Evolutionary conservation across 805 yeast genomes (phyloP).

Genomic region (baker's yeast (Saccharomyces cerevisiae)): DNA sequence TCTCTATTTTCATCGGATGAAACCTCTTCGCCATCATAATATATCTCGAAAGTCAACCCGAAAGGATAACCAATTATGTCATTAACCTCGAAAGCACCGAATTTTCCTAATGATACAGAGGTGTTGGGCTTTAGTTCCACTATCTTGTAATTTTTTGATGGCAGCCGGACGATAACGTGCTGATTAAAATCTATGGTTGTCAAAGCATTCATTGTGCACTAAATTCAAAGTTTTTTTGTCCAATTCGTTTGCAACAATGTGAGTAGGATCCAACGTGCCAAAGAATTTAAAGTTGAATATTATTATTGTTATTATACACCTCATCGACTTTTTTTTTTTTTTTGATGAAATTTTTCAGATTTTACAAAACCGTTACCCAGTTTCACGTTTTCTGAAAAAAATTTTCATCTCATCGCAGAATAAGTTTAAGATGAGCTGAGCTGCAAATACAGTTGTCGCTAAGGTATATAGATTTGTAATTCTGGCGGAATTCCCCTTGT

Average conservation of each 20-base stretch:
- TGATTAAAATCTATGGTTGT: slow-evolving; percentile 24
- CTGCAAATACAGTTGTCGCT: background rate
- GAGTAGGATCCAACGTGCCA: background rate
- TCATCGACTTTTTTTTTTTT: slow-evolving; percentile 8
- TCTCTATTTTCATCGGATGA: slow-evolving; percentile 9
- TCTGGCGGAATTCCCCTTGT: background rate
- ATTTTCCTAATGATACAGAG: slow-evolving; percentile 73
- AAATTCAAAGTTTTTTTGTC: background rate
- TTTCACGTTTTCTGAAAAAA: background rate
- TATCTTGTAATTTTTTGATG: slow-evolving; percentile 71
- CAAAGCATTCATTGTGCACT: slow-evolving; percentile 18
- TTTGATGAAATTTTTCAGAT: background rate
- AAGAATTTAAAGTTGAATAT: background rate
- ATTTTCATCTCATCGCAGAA: slow-evolving; percentile 10
- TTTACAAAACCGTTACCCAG: background rate
- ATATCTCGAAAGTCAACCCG: slow-evolving; percentile 85
- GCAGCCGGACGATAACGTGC: slow-evolving; percentile 59
- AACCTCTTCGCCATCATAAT: slow-evolving; percentile 31
- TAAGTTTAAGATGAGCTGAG: background rate
- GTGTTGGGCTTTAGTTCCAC: slow-evolving; percentile 57
- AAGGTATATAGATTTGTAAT: background rate
- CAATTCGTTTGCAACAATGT: background rate
- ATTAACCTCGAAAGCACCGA: slow-evolving; percentile 74
- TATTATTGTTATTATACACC: slow-evolving; percentile 8
- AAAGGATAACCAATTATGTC: slow-evolving; percentile 71